Conservation (phyloP, 352 stramenopile species). For the Achlya hypogyna region DNA sequence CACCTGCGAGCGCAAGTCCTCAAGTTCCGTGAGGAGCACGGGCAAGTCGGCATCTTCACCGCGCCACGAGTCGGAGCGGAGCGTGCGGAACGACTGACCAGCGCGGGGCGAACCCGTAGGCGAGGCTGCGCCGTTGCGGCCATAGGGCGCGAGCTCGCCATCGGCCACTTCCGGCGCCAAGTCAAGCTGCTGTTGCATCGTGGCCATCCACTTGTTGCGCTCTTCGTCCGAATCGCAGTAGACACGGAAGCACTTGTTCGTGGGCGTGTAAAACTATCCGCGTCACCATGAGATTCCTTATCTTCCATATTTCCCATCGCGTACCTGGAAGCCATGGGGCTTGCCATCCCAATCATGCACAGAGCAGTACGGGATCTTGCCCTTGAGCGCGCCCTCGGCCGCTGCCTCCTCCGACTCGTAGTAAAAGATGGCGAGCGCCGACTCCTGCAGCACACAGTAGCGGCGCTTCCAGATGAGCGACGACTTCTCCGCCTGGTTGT, state of each 20-base stretch:
- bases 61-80: conserved; percentile 64
- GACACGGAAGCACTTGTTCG: conserved; percentile 77
- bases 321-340: conserved; percentile 63
- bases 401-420: conserved; percentile 65
- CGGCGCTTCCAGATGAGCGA: conserved; percentile 82
- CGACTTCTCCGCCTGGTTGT: conserved; percentile 78
- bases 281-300: neutral
- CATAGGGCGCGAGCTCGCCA: conserved; percentile 49
- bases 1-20: conserved; percentile 66
- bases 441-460: conserved; percentile 72
- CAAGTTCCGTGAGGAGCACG: conserved; percentile 51
- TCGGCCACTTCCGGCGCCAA: conserved; percentile 56
- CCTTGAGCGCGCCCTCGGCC: conserved; percentile 58
- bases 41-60: conserved; percentile 67
- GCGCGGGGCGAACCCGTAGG: conserved; percentile 46
- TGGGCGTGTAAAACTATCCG: conserved; percentile 62
- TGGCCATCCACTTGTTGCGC: conserved; percentile 50
- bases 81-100: conserved; percentile 24
- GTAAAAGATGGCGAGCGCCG: conserved; percentile 71
- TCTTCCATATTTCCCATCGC: neutral
- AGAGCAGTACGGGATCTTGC: conserved; percentile 73
- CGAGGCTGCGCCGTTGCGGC: conserved; percentile 56
- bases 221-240: conserved; percentile 71
- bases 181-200: conserved; percentile 66
- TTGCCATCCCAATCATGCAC: conserved; percentile 81